phyloP scores from a whole-genome alignment of 176 grass and related monocot species.

The Musa beccarii region DNA sequence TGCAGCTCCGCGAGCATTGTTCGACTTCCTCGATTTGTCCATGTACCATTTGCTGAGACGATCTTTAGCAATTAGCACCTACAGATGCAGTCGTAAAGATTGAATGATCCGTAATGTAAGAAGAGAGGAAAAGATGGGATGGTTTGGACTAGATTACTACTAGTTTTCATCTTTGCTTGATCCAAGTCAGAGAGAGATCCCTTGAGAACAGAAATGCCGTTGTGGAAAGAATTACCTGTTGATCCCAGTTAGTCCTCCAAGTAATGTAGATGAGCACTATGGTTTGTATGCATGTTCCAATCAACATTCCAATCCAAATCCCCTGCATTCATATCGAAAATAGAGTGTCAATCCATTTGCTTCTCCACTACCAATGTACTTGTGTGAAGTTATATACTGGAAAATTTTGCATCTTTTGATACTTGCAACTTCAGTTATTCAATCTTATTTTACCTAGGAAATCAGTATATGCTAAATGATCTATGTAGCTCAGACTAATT shows the following conservation, averaged over 20 bases:
- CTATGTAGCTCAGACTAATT: too few relatives aligned
- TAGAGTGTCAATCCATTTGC: background rate
- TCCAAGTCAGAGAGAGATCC: background rate
- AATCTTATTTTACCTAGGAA: too few relatives aligned
- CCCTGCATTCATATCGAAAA: slow-evolving; percentile 33
- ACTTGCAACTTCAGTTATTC: too few relatives aligned
- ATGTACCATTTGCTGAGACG: slow-evolving; percentile 53
- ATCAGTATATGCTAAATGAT: too few relatives aligned
- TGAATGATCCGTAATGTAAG: background rate
- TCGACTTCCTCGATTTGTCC: slow-evolving; percentile 23
- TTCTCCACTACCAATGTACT: background rate
- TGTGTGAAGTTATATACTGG: too few relatives aligned
- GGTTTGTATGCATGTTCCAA: slow-evolving; percentile 63
- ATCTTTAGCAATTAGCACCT: slow-evolving; percentile 49
- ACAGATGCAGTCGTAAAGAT: background rate
- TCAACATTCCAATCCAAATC: slow-evolving; percentile 87
- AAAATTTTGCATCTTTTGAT: too few relatives aligned
- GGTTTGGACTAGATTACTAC: background rate
- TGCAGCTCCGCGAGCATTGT: background rate
- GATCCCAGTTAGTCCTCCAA: slow-evolving; percentile 52
- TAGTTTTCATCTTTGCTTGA: background rate
- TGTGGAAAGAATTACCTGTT: slow-evolving; percentile 37
- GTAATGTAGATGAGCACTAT: slow-evolving; percentile 61
- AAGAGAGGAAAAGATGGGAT: background rate
- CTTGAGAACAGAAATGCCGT: background rate